Evolutionary conservation across 108 stramenopile species (phyloP), one percentile per base, ranked within the genome.

Genomic region (Cyclotella sp.): DNA sequence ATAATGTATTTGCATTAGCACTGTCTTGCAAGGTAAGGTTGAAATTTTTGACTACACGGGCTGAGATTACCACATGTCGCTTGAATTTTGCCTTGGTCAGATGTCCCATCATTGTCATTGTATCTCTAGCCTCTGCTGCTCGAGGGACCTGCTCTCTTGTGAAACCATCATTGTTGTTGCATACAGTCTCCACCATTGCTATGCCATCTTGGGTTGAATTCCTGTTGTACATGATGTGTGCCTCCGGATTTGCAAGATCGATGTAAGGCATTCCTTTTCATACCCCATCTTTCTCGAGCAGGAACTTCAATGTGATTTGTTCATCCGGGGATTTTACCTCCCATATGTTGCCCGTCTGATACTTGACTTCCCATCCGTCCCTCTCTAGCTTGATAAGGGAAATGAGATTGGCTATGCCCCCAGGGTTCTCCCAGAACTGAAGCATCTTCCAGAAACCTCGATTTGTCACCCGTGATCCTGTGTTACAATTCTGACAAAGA

Each of bases 81-180:
- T 47, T n/a, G 12, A 19, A 10, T 30, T 51, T 15, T 13, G 28
- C 28, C 4, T 41, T 8, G 1, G 34, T 34, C 2, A 6, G 34
- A 6, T 34, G 34, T 6, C 29, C 53, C 45, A 6, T 58, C 27
- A 21, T 58, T 6, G 27, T 9, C 57, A 58, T 58, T 3, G 57
- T 22, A 16, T 58, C 57, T 9, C 57, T 58, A 10, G 68, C 68
- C 29, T 30, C 19, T 39, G n/a, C 47, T 8, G 68, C 68, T 16
- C n/a, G 1, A 1, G 1, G 0, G 16, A 51, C 39, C 46, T 51
- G 46, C 5, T 19, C 16, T 8, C 41, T 68, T 15, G 45, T 51
- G 68, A 51, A 51, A 9, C 68, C 68, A 4, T 19, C 46, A 6
- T 34, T 5, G 6, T 34, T 34, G 34, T 2, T 34, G 4, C 6